These are phyloP conservation scores for Colletotrichum navitas DNA, from an alignment of 2,329 filamentous ascomycete genomes.

Conservation along the genomic window DNA sequence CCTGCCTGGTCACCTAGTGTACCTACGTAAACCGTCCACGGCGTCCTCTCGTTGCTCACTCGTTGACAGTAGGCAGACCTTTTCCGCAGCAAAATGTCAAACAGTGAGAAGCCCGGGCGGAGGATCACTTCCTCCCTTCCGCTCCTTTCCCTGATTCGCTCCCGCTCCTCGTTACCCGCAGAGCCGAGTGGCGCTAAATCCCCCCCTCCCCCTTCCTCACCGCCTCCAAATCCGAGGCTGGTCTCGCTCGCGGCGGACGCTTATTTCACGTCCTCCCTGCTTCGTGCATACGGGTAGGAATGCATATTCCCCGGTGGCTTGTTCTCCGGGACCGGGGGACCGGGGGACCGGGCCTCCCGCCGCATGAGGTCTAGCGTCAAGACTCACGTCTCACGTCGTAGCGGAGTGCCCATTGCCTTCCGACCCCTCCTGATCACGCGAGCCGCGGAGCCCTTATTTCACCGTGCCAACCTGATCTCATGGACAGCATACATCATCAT, in stretches of 20 bases:
- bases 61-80: background rate
- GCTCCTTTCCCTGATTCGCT: slow-evolving; percentile 30
- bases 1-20: background rate
- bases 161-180: slow-evolving; percentile 29
- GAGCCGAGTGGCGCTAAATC: slow-evolving; percentile 30
- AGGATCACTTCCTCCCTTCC: slow-evolving; percentile 18
- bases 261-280: slow-evolving; percentile 22
- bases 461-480: background rate
- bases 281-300: slow-evolving; percentile 31
- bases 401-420: background rate
- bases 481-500: background rate
- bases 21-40: background rate
- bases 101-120: background rate
- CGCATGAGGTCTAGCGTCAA: background rate
- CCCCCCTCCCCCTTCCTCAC: slow-evolving; percentile 7
- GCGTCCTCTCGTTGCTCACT: background rate
- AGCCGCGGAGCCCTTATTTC: slow-evolving; percentile 6
- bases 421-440: background rate
- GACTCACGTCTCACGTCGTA: background rate
- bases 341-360: slow-evolving; percentile 2
- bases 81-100: background rate
- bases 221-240: slow-evolving; percentile 16
- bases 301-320: slow-evolving; percentile 18
- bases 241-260: background rate
- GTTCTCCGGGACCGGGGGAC: background rate